Conservation (phyloP, 1,284 basidiomycete species). For the Ganoderma sp. region DNA sequence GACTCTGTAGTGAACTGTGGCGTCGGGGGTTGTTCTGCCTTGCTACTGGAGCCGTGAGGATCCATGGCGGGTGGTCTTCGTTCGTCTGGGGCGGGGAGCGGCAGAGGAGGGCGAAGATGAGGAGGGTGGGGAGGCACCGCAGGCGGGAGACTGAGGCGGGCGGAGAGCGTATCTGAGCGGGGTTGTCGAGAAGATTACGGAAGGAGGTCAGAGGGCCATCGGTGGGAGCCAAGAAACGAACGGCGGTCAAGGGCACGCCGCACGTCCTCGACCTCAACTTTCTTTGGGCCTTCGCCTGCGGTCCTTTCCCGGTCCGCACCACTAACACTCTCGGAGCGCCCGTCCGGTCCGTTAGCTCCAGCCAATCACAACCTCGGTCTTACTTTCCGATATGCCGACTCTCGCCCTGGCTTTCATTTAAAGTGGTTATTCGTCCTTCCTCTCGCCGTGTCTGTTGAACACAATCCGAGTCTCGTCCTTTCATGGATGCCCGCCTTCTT, state of each 20-base stretch:
- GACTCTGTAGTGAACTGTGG: not conserved
- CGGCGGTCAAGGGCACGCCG: not conserved
- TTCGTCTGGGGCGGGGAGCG: not conserved
- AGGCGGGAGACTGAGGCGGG: not conserved
- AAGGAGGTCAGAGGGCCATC: constrained; percentile 1
- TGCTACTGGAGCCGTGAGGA: not conserved
- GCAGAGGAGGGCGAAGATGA: not conserved
- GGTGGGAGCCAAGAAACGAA: not conserved
- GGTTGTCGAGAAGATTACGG: not conserved
- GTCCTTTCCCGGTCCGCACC: not conserved
- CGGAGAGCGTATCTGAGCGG: not conserved
- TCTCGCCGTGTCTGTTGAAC: too few species aligned
- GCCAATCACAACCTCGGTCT: not conserved
- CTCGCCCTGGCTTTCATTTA: too few species aligned
- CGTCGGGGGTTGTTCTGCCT: not conserved
- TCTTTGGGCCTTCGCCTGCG: not conserved
- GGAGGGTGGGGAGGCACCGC: not conserved
- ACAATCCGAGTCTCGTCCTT: too few species aligned
- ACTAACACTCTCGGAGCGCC: not conserved
- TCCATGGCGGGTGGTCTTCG: not conserved
- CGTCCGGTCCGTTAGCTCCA: not conserved
- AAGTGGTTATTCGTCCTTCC: too few species aligned
- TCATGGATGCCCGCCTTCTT: too few species aligned
- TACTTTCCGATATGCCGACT: not conserved
- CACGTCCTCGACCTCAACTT: not conserved